Conservation (phyloP, 139 green algal species). For the Nannochloris sp. region DNA sequence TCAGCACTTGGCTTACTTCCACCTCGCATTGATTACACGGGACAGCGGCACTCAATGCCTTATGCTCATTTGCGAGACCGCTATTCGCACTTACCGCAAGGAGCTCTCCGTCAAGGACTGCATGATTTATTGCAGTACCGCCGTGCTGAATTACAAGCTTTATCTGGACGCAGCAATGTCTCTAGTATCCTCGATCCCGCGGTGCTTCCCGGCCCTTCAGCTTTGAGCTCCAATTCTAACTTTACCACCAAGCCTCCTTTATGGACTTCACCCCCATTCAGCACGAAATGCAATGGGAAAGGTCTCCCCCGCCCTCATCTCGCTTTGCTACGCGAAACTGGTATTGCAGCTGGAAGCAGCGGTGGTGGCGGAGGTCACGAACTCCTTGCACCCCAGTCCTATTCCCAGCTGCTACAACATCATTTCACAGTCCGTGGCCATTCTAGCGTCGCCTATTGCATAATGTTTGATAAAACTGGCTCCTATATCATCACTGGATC, state of each 20-base stretch:
- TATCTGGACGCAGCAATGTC: slow-evolving; percentile 2
- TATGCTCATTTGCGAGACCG: slow-evolving; percentile 12
- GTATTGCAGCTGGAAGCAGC: not conserved
- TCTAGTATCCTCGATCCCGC: not conserved
- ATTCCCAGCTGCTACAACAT: slow-evolving; percentile 27
- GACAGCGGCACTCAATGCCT: not conserved
- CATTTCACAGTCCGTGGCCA: slow-evolving; percentile 61
- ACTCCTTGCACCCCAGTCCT: not conserved
- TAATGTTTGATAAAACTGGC: slow-evolving; percentile 47
- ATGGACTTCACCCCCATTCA: slow-evolving; percentile 1
- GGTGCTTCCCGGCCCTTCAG: not conserved
- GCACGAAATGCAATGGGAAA: not conserved
- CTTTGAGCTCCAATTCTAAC: not conserved
- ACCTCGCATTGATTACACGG: slow-evolving; percentile 26
- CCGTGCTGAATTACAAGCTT: slow-evolving; percentile 2
- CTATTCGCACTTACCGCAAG: not conserved
- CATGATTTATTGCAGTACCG: not conserved
- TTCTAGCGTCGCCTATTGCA: slow-evolving; percentile 60
- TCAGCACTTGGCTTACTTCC: slow-evolving; percentile 41
- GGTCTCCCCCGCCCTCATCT: slow-evolving; percentile 1
- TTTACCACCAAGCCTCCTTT: not conserved
- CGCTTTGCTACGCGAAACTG: not conserved
- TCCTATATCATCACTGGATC: slow-evolving; percentile 64
- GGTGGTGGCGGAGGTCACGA: not conserved
- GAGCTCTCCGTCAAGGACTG: not conserved